These are phyloP conservation scores for Oxalis stricta DNA, from an alignment of 441 rosid species.

Conservation along the genomic window DNA sequence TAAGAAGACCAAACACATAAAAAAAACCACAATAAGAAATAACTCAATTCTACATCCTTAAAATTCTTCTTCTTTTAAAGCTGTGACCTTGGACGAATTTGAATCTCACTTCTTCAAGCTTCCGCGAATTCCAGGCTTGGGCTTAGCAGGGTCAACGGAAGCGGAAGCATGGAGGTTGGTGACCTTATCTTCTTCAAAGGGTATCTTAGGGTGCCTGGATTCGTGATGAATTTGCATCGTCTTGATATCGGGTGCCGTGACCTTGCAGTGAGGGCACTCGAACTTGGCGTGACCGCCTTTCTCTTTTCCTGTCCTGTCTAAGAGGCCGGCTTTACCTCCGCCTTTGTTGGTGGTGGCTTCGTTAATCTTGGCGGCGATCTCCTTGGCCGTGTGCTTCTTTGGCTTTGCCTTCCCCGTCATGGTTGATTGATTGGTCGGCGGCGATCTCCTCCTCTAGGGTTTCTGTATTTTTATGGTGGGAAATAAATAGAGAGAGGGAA, in stretches of 20 bases:
- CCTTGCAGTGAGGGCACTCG: constrained; percentile 92
- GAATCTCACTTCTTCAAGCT: constrained; percentile 47
- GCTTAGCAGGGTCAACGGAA: constrained; percentile 16
- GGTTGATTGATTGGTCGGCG: too few species aligned
- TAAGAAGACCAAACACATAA: not conserved
- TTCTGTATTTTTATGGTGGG: too few species aligned
- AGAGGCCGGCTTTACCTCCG: constrained; percentile 78
- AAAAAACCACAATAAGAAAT: not conserved
- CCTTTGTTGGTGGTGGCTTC: constrained; percentile 85
- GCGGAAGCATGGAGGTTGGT: constrained; percentile 35
- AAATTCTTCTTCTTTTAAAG: too few species aligned
- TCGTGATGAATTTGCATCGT: constrained; percentile 97
- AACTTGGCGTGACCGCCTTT: constrained; percentile 95
- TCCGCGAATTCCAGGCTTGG: constrained; percentile 54
- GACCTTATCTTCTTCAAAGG: constrained; percentile 52
- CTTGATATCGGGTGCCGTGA: constrained; percentile 64
- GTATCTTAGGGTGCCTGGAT: constrained; percentile 77
- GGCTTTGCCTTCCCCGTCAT: constrained; percentile 99
- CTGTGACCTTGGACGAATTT: too few species aligned
- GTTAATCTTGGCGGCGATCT: constrained; percentile 61
- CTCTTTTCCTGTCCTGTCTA: constrained; percentile 59
- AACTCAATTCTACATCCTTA: not conserved
- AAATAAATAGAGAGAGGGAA: too few species aligned
- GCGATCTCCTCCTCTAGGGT: too few species aligned
- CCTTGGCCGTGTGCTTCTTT: constrained; percentile 99